phyloP scores from a whole-genome alignment of 208 protist genomes.

The Leishmania aethiopica region DNA sequence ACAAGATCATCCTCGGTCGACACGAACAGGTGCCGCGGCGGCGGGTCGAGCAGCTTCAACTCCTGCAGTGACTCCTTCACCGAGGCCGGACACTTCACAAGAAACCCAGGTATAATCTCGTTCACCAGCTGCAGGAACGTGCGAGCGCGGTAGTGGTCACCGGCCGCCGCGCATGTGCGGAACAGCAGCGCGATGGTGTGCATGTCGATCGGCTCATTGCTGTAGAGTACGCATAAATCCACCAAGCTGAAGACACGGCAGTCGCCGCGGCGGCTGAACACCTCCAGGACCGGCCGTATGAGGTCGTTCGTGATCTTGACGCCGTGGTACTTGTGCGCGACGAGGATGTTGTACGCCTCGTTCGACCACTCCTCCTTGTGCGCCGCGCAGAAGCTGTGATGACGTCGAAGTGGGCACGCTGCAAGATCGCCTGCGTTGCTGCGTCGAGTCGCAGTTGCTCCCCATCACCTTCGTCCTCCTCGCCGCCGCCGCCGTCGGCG shows the following conservation, averaged over 20 bases:
- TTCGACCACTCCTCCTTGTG: conserved; percentile 63
- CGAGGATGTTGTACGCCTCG: conserved; percentile 82
- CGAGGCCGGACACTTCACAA: conserved; percentile 58
- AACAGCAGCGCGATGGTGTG: conserved; percentile 76
- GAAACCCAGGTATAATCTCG: conserved; percentile 81
- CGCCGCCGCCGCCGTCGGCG: neutral
- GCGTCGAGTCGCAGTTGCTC: conserved; percentile 25
- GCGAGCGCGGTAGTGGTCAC: conserved; percentile 79
- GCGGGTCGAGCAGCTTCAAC: conserved; percentile 57
- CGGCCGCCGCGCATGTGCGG: conserved; percentile 69
- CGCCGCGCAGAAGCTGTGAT: conserved; percentile 58
- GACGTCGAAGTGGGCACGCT: conserved; percentile 56
- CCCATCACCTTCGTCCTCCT: conserved; percentile 7
- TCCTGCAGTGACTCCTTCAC: conserved; percentile 59
- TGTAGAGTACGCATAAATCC: conserved; percentile 85
- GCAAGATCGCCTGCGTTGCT: conserved; percentile 41
- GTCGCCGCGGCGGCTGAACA: conserved; percentile 71
- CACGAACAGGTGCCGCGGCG: conserved; percentile 66
- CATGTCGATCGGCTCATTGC: conserved; percentile 73
- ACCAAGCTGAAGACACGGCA: conserved; percentile 88
- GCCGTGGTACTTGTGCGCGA: conserved; percentile 90
- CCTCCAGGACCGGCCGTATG: conserved; percentile 59
- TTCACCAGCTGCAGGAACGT: conserved; percentile 74
- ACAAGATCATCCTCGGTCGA: conserved; percentile 48
- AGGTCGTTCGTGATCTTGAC: conserved; percentile 72